Evolutionary conservation across 2,329 filamentous ascomycete species (phyloP).

Genomic region (Fusarium euwallaceae): DNA sequence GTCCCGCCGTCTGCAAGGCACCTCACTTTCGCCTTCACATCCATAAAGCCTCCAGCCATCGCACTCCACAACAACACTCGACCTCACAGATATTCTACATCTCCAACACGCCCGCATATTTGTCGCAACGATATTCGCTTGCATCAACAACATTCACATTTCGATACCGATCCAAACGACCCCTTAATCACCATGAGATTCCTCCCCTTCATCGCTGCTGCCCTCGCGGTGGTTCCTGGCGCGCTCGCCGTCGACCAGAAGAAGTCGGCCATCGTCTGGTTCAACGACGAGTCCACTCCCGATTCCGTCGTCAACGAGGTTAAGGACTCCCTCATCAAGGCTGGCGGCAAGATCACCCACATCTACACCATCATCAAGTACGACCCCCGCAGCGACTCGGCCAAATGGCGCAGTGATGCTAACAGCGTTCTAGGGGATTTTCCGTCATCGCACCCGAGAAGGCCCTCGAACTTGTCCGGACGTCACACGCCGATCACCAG

Average conservation of each 20-base stretch:
- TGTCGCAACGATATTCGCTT: conserved; percentile 9
- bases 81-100: conserved; percentile 7
- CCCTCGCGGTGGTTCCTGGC: conserved; percentile 70
- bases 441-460: conserved; percentile 79
- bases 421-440: conserved; percentile 73
- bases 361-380: conserved; percentile 78
- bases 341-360: conserved; percentile 84
- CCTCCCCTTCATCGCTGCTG: conserved; percentile 63
- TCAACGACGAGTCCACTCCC: conserved; percentile 74
- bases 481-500: conserved; percentile 65
- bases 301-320: conserved; percentile 76
- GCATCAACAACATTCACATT: neutral
- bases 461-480: conserved; percentile 75
- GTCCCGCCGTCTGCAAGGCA: conserved; percentile 19
- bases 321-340: conserved; percentile 76
- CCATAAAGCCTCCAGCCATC: conserved; percentile 34
- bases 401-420: conserved; percentile 34
- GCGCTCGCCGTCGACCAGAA: conserved; percentile 73
- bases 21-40: conserved; percentile 18
- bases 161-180: conserved; percentile 6
- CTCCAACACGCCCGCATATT: conserved; percentile 6
- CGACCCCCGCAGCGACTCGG: conserved; percentile 45
- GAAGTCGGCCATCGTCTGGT: conserved; percentile 84
- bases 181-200: conserved; percentile 71
- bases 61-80: conserved; percentile 23